These are phyloP conservation scores for Lepidium campestre DNA, from an alignment of 441 rosid species.

Conservation along the genomic window DNA sequence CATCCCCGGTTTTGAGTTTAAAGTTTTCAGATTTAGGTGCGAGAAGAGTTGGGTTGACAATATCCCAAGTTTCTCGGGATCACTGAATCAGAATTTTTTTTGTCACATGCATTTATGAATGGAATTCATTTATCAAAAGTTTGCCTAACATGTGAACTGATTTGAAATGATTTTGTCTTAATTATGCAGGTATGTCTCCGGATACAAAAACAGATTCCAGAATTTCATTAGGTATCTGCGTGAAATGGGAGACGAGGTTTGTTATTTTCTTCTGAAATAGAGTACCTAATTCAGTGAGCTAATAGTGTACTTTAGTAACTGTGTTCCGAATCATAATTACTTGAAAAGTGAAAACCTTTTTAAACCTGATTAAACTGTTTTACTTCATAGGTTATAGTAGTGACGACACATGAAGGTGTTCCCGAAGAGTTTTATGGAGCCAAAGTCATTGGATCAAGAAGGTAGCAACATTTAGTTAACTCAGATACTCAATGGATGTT, in stretches of 20 bases:
- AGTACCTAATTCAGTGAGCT: background rate
- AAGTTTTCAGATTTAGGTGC: conserved; percentile 7
- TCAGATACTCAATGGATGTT: background rate
- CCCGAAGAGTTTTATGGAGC: conserved; percentile 95
- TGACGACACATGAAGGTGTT: conserved; percentile 98
- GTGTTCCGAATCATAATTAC: background rate
- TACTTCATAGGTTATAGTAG: conserved; percentile 70
- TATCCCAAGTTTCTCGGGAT: background rate
- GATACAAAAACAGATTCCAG: conserved; percentile 94
- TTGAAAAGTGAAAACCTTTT: background rate
- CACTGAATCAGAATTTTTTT: background rate
- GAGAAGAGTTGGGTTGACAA: background rate
- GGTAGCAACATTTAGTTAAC: conserved; percentile 35
- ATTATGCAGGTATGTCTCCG: conserved; percentile 84
- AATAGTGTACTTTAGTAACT: background rate
- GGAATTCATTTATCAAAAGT: background rate
- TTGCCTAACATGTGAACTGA: background rate
- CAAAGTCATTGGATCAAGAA: conserved; percentile 83
- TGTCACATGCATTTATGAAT: background rate
- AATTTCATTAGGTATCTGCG: conserved; percentile 86
- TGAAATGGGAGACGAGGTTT: conserved; percentile 97
- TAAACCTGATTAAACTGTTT: background rate
- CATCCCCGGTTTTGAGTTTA: background rate
- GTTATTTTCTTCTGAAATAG: conserved; percentile 8
- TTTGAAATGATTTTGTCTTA: conserved; percentile 5